phyloP scores from a whole-genome alignment of 495 filamentous ascomycete genomes.

The Hamigera avellanea region DNA sequence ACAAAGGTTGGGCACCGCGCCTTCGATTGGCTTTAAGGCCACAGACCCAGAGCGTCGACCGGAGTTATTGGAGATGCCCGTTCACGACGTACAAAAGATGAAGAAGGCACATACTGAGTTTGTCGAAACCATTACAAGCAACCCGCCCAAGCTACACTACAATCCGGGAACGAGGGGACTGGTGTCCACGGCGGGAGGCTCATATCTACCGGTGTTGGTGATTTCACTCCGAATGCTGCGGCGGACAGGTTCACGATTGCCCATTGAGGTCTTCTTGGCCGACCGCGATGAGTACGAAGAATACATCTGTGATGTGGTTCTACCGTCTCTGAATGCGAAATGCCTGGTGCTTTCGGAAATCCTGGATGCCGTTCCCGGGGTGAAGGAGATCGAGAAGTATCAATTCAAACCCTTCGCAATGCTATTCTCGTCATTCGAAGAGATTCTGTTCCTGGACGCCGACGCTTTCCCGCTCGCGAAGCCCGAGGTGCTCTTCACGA shows the following conservation, averaged over 20 bases:
- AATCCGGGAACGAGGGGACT: constrained; percentile 27
- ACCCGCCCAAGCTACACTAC: constrained; percentile 26
- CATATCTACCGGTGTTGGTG: constrained; percentile 30
- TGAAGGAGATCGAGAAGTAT: constrained; percentile 24
- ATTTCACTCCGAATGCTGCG: constrained; percentile 41
- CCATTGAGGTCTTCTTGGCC: constrained; percentile 43
- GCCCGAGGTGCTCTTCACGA: constrained; percentile 33
- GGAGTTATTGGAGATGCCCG: constrained; percentile 19
- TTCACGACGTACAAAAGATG: constrained; percentile 18
- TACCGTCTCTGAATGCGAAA: constrained; percentile 35
- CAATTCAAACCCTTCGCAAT: constrained; percentile 45
- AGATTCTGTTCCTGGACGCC: constrained; percentile 44
- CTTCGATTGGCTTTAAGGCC: constrained; percentile 14
- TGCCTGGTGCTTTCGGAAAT: constrained; percentile 35
- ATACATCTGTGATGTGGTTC: constrained; percentile 33
- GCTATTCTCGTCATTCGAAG: constrained; percentile 41
- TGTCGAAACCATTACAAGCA: constrained; percentile 18
- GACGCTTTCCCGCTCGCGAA: constrained; percentile 35
- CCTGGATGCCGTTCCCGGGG: constrained; percentile 14
- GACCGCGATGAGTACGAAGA: constrained; percentile 30
- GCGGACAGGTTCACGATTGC: constrained; percentile 37
- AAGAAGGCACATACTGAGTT: constrained; percentile 23
- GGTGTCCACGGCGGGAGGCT: constrained; percentile 25
- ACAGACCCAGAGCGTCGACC: constrained; percentile 12
- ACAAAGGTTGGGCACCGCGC: constrained; percentile 9